A percentile compares a stretch with the other conserved stretches of the same genome.
Evolutionary conservation across 164 flowering plant genomes (phyloP).

Genomic region (Houttuynia cordata): DNA sequence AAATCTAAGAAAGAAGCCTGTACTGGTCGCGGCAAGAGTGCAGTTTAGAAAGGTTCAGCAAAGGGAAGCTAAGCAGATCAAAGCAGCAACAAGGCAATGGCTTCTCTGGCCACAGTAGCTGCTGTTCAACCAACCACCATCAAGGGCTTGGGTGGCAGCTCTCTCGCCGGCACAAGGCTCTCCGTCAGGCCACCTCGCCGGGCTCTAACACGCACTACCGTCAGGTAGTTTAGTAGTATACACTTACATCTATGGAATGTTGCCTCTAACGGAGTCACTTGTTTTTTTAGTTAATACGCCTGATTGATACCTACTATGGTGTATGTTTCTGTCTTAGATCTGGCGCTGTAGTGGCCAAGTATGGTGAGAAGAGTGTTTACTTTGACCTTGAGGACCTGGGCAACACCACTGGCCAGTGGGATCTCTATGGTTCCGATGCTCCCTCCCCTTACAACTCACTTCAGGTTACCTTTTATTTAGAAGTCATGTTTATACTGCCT

Average conservation of each 20-base stretch:
- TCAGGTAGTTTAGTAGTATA: constrained; percentile 16
- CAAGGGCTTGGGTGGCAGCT: constrained; percentile 67
- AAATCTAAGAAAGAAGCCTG: not conserved
- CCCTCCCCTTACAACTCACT: constrained; percentile 93
- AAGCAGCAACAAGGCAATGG: not conserved
- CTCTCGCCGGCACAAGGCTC: constrained; percentile 53
- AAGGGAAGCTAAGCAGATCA: not conserved
- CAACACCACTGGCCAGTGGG: constrained; percentile 98
- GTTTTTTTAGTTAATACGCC: not conserved
- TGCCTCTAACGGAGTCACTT: not conserved
- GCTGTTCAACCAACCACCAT: constrained; percentile 17
- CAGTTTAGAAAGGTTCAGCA: not conserved
- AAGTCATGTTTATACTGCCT: too few relatives aligned
- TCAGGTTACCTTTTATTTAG: constrained; percentile 32
- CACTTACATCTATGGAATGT: not conserved
- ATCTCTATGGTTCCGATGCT: constrained; percentile 80
- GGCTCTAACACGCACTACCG: constrained; percentile 22
- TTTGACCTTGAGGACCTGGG: constrained; percentile 89
- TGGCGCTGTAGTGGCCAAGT: constrained; percentile 72
- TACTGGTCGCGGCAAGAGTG: too few relatives aligned
- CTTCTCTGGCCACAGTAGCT: constrained; percentile 1
- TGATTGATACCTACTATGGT: not conserved
- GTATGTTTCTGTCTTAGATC: constrained; percentile 16
- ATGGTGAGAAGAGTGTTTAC: constrained; percentile 92
- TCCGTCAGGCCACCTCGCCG: constrained; percentile 41